Evolutionary conservation across 1,284 basidiomycete species (phyloP), one percentile per base, ranked within the genome.

Genomic region (Cutaneotrichosporon arboriforme): DNA sequence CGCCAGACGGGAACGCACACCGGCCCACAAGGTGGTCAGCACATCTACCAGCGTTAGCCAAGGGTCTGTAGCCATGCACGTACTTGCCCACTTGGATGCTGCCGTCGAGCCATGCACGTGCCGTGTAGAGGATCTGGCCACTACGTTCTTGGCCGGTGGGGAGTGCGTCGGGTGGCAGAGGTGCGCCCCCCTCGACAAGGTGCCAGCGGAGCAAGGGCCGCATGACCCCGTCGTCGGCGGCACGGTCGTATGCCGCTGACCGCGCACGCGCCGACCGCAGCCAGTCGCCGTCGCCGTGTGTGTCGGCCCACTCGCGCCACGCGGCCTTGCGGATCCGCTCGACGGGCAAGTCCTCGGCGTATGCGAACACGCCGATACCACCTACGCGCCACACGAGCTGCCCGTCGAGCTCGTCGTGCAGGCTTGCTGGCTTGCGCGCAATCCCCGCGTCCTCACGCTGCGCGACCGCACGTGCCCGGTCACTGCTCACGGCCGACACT

Each of bases 221-320:
- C 18, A 65, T 55, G 12, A 58, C 55, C 10, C 39, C 43, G 26
- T 39, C 33, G 12, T 35, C 17, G 13, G n/a, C 33, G 2, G 54
- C 49, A 4, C 52, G 35, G 15, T 47, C 52, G 51, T 70, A 72
- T 15, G 61, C 60, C 4, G 59, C 82, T 13, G 78, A 83, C n/a
- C 79, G 87, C 20, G 82, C 84, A 8, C 77, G 86, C 20, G 79
- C 84, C 15, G 83, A 79, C 4, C 83, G 84, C 57, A 83, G 81
- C 69, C 83, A 86, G 65, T 86, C 86, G 15, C 60, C 58, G 26
- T 53, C 48, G 5, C 61, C 60, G 42, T 66, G 41, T 4, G 46
- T 18, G 4, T 46, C 38, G 18, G 40, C 20, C 58, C 59, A 70
- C n/a, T 64, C 54, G 34, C 55, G 54, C 66, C 67, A 73, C 2